phyloP scores from a whole-genome alignment of 495 filamentous ascomycete species.

The Hypoxylon lenormandii region DNA sequence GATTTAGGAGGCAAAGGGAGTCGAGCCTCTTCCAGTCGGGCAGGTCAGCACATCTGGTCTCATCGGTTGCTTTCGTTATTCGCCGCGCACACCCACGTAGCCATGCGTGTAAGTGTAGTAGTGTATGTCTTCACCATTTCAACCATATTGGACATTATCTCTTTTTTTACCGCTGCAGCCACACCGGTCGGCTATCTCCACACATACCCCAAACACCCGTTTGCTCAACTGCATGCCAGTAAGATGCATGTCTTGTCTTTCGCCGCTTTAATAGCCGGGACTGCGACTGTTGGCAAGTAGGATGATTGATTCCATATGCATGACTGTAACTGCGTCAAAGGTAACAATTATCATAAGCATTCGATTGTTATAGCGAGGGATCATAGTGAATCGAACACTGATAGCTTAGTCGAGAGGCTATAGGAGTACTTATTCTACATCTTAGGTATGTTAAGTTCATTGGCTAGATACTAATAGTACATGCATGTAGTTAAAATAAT shows the following conservation, averaged over 20 bases:
- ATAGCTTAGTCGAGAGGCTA: no score
- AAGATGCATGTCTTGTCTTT: background rate
- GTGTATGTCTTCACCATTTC: background rate
- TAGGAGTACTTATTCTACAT: no score
- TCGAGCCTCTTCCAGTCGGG: background rate
- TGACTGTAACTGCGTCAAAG: background rate
- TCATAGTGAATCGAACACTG: no score
- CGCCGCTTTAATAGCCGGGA: background rate
- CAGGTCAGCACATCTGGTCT: conserved; percentile 2
- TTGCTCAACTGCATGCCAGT: background rate
- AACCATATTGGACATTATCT: conserved; percentile 6
- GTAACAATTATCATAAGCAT: no score
- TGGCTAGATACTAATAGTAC: no score
- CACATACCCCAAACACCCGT: conserved; percentile 2
- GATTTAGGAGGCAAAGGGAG: background rate
- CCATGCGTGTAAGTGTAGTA: background rate
- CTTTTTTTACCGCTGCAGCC: background rate
- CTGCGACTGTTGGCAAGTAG: background rate
- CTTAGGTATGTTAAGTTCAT: no score
- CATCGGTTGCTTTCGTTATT: conserved; percentile 6
- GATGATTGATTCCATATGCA: background rate
- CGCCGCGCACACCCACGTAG: background rate
- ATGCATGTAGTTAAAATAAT: no score
- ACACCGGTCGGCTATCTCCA: conserved; percentile 10
- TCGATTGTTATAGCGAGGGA: no score